These are phyloP conservation scores for Lepidium campestre DNA, from an alignment of 441 rosid genomes.

Conservation along the genomic window DNA sequence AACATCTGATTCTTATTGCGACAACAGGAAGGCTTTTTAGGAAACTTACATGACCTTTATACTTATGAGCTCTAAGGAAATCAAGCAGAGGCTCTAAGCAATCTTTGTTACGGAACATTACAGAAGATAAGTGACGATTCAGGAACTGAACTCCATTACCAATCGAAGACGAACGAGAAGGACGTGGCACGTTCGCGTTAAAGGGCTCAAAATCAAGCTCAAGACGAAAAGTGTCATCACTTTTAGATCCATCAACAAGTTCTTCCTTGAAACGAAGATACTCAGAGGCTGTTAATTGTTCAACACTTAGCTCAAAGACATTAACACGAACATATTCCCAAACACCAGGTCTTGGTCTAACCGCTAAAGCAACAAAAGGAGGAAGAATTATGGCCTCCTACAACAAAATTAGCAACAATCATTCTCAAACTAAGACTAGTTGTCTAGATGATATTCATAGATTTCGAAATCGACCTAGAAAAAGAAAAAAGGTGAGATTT, in stretches of 20 bases:
- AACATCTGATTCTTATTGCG: neutral
- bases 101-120: slow-evolving; percentile 86
- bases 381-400: slow-evolving; percentile 93
- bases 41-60: slow-evolving; percentile 80
- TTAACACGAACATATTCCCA: slow-evolving; percentile 97
- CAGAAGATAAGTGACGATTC: slow-evolving; percentile 92
- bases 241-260: slow-evolving; percentile 62
- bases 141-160: slow-evolving; percentile 98
- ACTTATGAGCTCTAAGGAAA: slow-evolving; percentile 76
- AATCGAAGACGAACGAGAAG: slow-evolving; percentile 82
- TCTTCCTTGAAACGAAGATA: slow-evolving; percentile 88
- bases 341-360: slow-evolving; percentile 94
- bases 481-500: neutral
- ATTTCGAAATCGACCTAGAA: neutral
- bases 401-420: neutral
- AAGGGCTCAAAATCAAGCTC: slow-evolving; percentile 98
- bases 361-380: slow-evolving; percentile 81
- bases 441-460: neutral
- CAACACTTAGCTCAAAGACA: slow-evolving; percentile 75
- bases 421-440: neutral
- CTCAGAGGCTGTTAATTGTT: slow-evolving; percentile 66
- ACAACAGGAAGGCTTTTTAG: neutral
- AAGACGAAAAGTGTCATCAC: slow-evolving; percentile 49
- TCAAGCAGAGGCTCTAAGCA: slow-evolving; percentile 78
- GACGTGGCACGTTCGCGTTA: slow-evolving; percentile 79